Evolutionary conservation across 148 eudicot genomes (phyloP).

Genomic region (Silene conica): DNA sequence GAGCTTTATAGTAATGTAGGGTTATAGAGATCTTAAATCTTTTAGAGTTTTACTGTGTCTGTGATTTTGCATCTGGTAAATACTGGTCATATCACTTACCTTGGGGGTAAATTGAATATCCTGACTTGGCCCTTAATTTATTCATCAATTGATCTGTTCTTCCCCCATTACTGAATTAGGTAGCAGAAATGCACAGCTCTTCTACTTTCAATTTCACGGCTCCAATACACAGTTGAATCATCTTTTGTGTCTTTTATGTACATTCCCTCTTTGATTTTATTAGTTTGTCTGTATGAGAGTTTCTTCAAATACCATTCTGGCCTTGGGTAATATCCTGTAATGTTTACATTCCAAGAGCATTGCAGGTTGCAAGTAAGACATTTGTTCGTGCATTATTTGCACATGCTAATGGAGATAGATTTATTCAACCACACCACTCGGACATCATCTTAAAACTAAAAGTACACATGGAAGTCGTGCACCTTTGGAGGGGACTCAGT

Average conservation of each 20-base stretch:
- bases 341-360: constrained; percentile 14
- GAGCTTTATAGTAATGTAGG: background rate
- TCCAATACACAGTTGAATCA: background rate
- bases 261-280: background rate
- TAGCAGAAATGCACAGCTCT: background rate
- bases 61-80: background rate
- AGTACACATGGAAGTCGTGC: no score
- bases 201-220: background rate
- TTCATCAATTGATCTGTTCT: background rate
- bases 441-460: constrained; percentile 62
- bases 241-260: background rate
- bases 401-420: constrained; percentile 85
- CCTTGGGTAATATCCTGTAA: background rate
- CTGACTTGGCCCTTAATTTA: background rate
- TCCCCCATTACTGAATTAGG: constrained; percentile 1
- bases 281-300: background rate
- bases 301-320: background rate
- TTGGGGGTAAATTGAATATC: constrained; percentile 4
- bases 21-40: background rate
- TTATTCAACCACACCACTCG: constrained; percentile 70
- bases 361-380: constrained; percentile 77
- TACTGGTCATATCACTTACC: background rate
- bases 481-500: no score
- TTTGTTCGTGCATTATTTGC: constrained; percentile 84
- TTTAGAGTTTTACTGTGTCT: background rate